Base-by-base conservation (phyloP, 106 monocot genomes). In the Platanthera zijinensis region DNA sequence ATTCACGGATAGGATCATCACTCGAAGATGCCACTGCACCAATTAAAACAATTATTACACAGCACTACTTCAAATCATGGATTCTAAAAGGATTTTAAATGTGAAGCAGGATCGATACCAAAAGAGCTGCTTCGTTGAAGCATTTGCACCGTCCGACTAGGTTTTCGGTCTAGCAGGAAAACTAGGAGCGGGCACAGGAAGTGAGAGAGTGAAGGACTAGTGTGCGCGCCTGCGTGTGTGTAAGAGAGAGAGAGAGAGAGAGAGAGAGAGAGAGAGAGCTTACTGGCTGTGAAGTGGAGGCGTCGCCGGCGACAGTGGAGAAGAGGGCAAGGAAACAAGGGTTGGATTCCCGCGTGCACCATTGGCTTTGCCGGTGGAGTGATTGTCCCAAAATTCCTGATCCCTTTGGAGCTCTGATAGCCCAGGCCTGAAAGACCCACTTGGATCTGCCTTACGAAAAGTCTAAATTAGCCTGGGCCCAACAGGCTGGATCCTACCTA, bases 1-100 rank as follows among this genome's bases (percentile, higher is more conserved):
- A 97, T 61, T 89, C 85, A 12, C 83, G 85, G 71, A 97, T 83
- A 13, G 93, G 96, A 67, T 97, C 96, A 49, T 85, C 76, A 53
- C 86, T 77, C 79, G 85, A 63, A 39, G 86, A 79, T 52, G 91
- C 84, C 93, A 91, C 96, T 96, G 87, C 63, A 28, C 66, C 45
- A 45, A 83, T 9, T 62, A 45, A 73, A 77, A 72, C 6, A 53
- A 57, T 19, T 49, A 57, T 52, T 73, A 51, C 4, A n/a, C 19
- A 51, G 73, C 11, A 51, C 10, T 51, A 25, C 73, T 25, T 49
- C 30, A 61, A 59, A 59, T 14, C 57, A 57, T 6, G 21, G 19
- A n/a, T 59, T 59, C 59, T 6, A 59, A 59, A 17, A 56, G 13
- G 12, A 13, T 56, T 56, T 56, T n/a, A n/a, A 14, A 17, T 56